phyloP scores from a whole-genome alignment of 2,329 filamentous ascomycete species.

The Claviceps sp. region DNA sequence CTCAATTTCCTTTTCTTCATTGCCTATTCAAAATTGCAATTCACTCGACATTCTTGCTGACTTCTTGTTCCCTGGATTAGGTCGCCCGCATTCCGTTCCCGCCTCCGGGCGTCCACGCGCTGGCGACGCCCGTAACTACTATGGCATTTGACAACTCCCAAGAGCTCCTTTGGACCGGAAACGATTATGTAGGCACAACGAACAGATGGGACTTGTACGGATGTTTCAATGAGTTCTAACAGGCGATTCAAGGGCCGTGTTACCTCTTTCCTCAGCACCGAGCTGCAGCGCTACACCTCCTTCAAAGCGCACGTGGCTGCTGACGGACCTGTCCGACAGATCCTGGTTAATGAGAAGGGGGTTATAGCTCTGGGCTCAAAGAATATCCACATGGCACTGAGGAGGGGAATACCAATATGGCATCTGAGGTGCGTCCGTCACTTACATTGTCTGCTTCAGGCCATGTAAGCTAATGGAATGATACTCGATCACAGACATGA shows the following conservation, averaged over 20 bases:
- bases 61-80: slow-evolving; percentile 26
- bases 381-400: slow-evolving; percentile 77
- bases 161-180: slow-evolving; percentile 87
- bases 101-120: slow-evolving; percentile 55
- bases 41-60: background rate
- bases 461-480: background rate
- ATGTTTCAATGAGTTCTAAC: slow-evolving; percentile 11
- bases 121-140: slow-evolving; percentile 60
- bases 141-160: slow-evolving; percentile 81
- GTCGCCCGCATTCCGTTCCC: slow-evolving; percentile 72
- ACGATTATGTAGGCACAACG: slow-evolving; percentile 56
- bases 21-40: background rate
- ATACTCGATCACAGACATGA: slow-evolving; percentile 35
- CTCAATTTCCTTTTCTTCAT: background rate
- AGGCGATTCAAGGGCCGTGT: slow-evolving; percentile 57
- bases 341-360: slow-evolving; percentile 83
- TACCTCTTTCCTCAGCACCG: slow-evolving; percentile 73
- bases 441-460: background rate
- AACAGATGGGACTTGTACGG: background rate
- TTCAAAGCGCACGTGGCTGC: slow-evolving; percentile 62
- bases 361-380: slow-evolving; percentile 72
- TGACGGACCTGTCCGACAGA: slow-evolving; percentile 73
- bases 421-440: slow-evolving; percentile 52
- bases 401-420: slow-evolving; percentile 77
- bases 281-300: slow-evolving; percentile 81